Evolutionary conservation across 257 asterid species (phyloP), one percentile per base, ranked within the genome.

Genomic region (Ajuga chamaepitys): DNA sequence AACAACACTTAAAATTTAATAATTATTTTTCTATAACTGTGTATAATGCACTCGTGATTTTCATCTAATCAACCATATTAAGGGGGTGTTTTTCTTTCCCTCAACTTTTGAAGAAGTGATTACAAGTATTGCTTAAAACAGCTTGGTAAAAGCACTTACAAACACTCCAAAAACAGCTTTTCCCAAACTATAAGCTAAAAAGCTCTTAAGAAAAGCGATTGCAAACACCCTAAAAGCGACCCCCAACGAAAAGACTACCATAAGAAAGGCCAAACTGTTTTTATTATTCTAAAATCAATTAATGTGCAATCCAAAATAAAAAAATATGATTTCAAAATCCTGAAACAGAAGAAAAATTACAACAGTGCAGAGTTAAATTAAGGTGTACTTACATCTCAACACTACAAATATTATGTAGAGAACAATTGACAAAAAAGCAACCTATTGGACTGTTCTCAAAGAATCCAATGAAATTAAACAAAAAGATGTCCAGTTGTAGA

Each of bases 321-420:
- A 75, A 58, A 14, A 42, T 13, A 51, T 10, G 47, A 68, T 34
- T 46, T 44, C 56, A 38, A 68, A 46, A 34, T 40, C 65, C 62
- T 17, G 58, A 66, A 22, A 14, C 46, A 1, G 18, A 18, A 50
- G 48, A 74, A 78, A 56, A 74, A 73, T 74, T 80, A 80, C 89
- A 81, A 67, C 80, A 66, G 68, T 66, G 42, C 60, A 75, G 5
- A 28, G 44, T 67, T 28, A 32, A 50, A 14, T 9, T 8, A 67
- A 60, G 64, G 62, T 47, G 73, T 46, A 70, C 45, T 74, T 68
- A 68, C 73, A 71, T 55, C 76, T 83, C 76, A 67, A 38, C 21
- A 44, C 87, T 78, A 82, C 63, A 73, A 51, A 73, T 78, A 76
- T 57, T 18, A 72, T 76, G 75, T 47, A 58, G 64, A 61, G 78